Evolutionary conservation across 192 early-diverging fungal species (phyloP).

Genomic region (Umbelopsis sp.): DNA sequence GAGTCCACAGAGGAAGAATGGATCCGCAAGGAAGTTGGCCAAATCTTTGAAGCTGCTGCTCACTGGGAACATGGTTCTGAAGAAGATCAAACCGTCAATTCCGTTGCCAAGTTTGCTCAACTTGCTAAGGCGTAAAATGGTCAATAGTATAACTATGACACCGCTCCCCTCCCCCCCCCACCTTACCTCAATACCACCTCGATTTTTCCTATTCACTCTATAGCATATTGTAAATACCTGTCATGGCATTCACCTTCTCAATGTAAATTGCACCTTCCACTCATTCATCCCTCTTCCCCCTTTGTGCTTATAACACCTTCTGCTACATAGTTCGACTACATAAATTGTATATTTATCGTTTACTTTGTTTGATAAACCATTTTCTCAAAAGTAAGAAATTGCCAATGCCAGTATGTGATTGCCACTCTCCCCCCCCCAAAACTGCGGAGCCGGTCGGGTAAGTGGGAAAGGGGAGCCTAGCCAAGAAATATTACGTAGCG

Average conservation of each 20-base stretch:
- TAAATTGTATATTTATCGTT: neutral
- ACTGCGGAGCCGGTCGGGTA: too few species aligned
- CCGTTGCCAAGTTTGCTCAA: constrained; percentile 12
- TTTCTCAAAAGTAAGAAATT: too few species aligned
- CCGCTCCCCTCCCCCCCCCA: too few species aligned
- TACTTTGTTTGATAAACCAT: neutral
- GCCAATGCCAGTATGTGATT: too few species aligned
- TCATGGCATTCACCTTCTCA: neutral
- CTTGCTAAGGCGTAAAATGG: constrained; percentile 1
- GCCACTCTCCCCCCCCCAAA: too few species aligned
- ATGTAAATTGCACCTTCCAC: constrained; percentile 11
- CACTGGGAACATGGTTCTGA: constrained; percentile 7
- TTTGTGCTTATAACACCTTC: neutral
- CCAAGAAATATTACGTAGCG: too few species aligned
- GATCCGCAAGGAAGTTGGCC: constrained; percentile 11
- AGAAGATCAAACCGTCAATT: neutral
- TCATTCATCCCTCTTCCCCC: neutral
- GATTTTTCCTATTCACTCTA: neutral
- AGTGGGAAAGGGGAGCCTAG: too few species aligned
- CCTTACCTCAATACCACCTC: neutral
- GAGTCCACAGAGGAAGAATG: constrained; percentile 7
- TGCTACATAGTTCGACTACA: neutral
- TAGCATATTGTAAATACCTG: constrained; percentile 16
- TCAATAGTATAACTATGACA: too few species aligned
- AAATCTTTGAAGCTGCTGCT: constrained; percentile 3